phyloP scores from a whole-genome alignment of 352 stramenopile genomes.

The Peronosclerospora sorghi region DNA sequence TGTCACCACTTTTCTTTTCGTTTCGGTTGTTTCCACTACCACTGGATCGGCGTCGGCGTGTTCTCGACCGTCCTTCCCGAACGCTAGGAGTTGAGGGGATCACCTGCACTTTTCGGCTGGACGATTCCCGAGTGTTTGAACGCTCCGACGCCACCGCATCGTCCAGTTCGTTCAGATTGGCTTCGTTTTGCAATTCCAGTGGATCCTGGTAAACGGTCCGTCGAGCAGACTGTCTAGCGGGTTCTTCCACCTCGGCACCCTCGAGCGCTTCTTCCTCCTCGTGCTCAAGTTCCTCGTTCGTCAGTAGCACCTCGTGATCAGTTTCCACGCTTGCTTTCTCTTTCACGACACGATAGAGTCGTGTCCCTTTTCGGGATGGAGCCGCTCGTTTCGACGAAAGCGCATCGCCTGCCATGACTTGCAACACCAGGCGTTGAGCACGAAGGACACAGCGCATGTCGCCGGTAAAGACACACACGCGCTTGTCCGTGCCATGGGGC shows the following conservation, averaged over 20 bases:
- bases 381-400: constrained; percentile 33
- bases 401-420: constrained; percentile 42
- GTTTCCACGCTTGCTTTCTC: constrained; percentile 7
- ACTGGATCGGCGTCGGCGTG: not conserved
- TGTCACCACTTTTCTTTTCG: constrained; percentile 9
- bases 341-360: constrained; percentile 8
- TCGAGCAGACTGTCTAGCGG: too few species aligned
- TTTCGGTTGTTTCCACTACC: constrained; percentile 3
- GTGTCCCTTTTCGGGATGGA: constrained; percentile 32
- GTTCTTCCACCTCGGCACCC: too few species aligned
- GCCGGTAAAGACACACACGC: constrained; percentile 44
- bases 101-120: too few species aligned
- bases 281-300: not conserved
- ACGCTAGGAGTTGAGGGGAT: too few species aligned
- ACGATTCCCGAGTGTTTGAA: too few species aligned
- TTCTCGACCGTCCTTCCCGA: too few species aligned
- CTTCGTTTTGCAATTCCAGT: too few species aligned
- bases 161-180: too few species aligned
- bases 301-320: constrained; percentile 5
- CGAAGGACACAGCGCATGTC: constrained; percentile 38
- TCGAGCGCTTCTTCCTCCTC: too few species aligned
- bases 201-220: too few species aligned
- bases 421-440: constrained; percentile 44
- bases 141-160: too few species aligned
- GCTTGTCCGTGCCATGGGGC: constrained; percentile 21